These are phyloP conservation scores for Elsinoe necatrix DNA, from an alignment of 2,329 filamentous ascomycete genomes.

Conservation along the genomic window DNA sequence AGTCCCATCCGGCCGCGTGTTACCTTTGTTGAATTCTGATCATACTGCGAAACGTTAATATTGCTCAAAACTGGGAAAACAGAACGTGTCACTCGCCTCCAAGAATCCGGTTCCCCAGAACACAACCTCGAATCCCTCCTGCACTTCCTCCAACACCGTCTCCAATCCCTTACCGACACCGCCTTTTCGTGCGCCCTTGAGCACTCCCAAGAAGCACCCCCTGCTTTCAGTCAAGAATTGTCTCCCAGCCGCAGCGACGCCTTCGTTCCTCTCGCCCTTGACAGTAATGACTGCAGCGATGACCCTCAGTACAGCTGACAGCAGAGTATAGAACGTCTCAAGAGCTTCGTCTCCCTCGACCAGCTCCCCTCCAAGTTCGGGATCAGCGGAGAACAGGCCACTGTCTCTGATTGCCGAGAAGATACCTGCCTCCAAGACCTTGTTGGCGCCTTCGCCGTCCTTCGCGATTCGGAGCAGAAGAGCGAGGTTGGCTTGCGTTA, in stretches of 20 bases:
- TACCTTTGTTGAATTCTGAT: conserved; percentile 3
- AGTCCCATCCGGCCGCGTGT: conserved; percentile 1
- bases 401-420: conserved; percentile 75
- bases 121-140: conserved; percentile 75
- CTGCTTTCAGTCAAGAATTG: conserved; percentile 76
- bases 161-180: conserved; percentile 41
- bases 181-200: conserved; percentile 63
- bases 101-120: conserved; percentile 77
- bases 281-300: conserved; percentile 74
- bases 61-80: not conserved
- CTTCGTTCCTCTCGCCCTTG: conserved; percentile 70
- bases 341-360: conserved; percentile 62
- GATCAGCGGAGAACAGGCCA: conserved; percentile 79
- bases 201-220: conserved; percentile 73
- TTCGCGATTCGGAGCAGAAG: conserved; percentile 78
- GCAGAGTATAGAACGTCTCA: conserved; percentile 72
- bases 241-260: conserved; percentile 62
- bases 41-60: not conserved
- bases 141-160: conserved; percentile 63
- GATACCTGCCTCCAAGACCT: conserved; percentile 81
- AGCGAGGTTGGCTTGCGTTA: conserved; percentile 67
- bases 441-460: conserved; percentile 71
- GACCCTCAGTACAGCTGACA: conserved; percentile 72
- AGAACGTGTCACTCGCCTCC: conserved; percentile 54
- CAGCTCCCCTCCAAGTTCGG: conserved; percentile 66